phyloP scores from a whole-genome alignment of 208 protist species.

The Acanthamoeba pearcei region DNA sequence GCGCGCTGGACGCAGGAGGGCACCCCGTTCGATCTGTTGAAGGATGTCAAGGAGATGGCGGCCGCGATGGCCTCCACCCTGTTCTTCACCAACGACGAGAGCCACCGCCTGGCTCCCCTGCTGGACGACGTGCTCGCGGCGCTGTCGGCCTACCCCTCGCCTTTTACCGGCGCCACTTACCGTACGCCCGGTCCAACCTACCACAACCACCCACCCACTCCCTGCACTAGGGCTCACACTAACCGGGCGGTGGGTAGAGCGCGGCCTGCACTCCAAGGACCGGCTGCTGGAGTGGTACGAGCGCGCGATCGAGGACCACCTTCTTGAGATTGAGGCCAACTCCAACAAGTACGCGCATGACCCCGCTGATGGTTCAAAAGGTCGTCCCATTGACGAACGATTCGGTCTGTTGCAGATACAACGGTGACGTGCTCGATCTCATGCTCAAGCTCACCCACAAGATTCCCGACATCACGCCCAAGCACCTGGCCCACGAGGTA shows the following conservation, averaged over 20 bases:
- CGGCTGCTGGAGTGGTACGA: background rate
- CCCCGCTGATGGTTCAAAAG: background rate
- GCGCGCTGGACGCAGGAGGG: background rate
- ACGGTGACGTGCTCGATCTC: constrained; percentile 1
- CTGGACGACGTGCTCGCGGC: background rate
- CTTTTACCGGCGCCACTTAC: background rate
- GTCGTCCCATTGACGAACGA: background rate
- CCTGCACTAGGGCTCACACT: background rate
- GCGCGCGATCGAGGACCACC: background rate
- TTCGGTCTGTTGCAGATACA: background rate
- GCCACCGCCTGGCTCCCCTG: background rate
- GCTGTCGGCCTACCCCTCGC: background rate
- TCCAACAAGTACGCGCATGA: background rate
- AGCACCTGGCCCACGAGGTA: constrained; percentile 11
- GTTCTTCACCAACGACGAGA: constrained; percentile 11
- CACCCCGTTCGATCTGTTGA: background rate
- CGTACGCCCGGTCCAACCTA: background rate
- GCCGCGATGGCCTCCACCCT: constrained; percentile 7
- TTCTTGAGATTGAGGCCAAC: background rate
- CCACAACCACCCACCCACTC: no score
- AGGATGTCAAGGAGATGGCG: background rate
- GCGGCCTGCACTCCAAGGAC: background rate
- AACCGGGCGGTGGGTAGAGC: background rate
- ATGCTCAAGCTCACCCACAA: constrained; percentile 40
- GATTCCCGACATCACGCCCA: background rate